Evolutionary conservation across 352 stramenopile species (phyloP).

Genomic region (Phytophthora colocasiae): DNA sequence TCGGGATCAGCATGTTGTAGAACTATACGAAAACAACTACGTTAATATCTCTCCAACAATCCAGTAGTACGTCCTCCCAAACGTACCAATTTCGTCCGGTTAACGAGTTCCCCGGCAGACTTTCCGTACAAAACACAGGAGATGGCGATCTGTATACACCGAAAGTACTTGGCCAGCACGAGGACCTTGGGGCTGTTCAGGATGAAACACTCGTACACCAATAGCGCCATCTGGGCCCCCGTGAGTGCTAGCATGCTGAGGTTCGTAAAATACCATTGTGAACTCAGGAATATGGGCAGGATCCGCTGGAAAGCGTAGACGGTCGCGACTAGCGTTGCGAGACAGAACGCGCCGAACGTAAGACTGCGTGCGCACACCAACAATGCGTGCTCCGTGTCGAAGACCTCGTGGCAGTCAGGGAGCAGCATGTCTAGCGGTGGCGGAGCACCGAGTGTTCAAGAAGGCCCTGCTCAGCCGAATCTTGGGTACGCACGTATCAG

Average conservation of each 20-base stretch:
- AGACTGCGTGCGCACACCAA: constrained; percentile 71
- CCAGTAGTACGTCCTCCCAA: background rate
- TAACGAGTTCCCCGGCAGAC: constrained; percentile 68
- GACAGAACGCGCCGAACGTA: constrained; percentile 62
- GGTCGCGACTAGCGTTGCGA: constrained; percentile 54
- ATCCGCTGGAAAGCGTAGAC: constrained; percentile 59
- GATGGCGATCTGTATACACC: constrained; percentile 68
- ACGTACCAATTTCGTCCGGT: constrained; percentile 45
- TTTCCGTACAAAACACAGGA: constrained; percentile 78
- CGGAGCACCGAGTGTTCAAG: no score
- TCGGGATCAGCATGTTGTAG: constrained; percentile 55
- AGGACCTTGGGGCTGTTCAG: constrained; percentile 67
- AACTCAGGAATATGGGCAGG: constrained; percentile 61
- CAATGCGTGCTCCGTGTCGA: constrained; percentile 39
- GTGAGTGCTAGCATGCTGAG: constrained; percentile 68
- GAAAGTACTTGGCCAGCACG: constrained; percentile 77
- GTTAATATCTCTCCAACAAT: no score
- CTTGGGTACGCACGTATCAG: constrained; percentile 14
- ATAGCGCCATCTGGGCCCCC: constrained; percentile 66
- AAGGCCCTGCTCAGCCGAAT: constrained; percentile 9
- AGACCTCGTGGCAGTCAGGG: constrained; percentile 61
- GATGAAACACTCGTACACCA: constrained; percentile 71
- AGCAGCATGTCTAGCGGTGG: constrained; percentile 36
- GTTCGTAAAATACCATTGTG: constrained; percentile 67
- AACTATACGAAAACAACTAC: constrained; percentile 32